Base-by-base conservation (phyloP, 225 moss, liverwort and hornwort species). In the Rhytidiadelphus loreus region DNA sequence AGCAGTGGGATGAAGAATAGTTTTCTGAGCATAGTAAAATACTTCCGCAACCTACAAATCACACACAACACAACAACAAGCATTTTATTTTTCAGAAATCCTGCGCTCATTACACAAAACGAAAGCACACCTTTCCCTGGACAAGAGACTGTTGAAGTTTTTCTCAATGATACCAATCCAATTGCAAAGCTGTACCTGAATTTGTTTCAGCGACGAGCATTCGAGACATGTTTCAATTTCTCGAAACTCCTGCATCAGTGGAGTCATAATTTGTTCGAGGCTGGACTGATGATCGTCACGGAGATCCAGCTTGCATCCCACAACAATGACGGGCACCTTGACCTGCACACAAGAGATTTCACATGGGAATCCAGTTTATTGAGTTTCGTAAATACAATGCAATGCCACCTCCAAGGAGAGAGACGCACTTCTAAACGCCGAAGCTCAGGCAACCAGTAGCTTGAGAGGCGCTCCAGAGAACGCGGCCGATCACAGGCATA, bases 11-110 rank as follows among this genome's bases (percentile, higher is more conserved):
- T 98, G 96, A 43, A 96, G 96, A 83, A 98, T 93, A 44, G 95
- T 96, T 88, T 98, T 98, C 70, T 98, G 96, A 26, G 96, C 96
- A 75, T 96, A 96, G 88, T 98, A 98, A 91, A 98, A 98, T 26
- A 96, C 98, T 90, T 98, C 96, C 52, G 98, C 98, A 91, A 96
- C 91, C 96, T 98, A 95, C 88, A 90, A 69, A 52, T 62, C 56
- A 80, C 75, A 66, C 50, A 44, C 32, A 70, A 25, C 62, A 82
- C 55, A 86, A 62, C 69, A 86, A 62, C 35, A 43, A 60, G 48
- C 56, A 55, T 62, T 62, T 88, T 62, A 55, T 82, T 61, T 68
- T 28, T 71, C 72, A 65, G 71, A 32, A 88, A 86, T 77, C 60
- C 48, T 44, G 58, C 20, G 50, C 50, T 57, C 61, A 68, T 82